phyloP scores from a whole-genome alignment of 306 rosid species.

The Ziziphus jujuba region DNA sequence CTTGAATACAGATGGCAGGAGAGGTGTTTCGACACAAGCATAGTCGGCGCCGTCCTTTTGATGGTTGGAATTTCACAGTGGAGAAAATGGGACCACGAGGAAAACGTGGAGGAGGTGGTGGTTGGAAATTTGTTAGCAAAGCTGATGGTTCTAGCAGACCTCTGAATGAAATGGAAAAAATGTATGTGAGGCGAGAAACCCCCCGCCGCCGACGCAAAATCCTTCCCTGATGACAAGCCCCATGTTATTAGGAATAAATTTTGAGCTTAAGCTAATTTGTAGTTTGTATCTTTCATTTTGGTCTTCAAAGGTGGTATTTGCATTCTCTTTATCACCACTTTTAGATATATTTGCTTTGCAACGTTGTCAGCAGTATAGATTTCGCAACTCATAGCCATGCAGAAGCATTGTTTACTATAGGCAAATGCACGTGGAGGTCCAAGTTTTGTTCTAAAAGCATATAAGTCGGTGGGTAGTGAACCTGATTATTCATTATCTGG shows the following conservation, averaged over 20 bases:
- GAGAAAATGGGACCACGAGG: conserved; percentile 84
- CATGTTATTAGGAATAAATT: neutral
- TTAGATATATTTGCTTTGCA: no score
- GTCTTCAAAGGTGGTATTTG: no score
- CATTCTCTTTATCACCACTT: no score
- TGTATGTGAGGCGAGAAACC: conserved; percentile 84
- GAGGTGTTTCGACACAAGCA: conserved; percentile 81
- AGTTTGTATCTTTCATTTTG: neutral
- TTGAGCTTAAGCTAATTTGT: neutral
- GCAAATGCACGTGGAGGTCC: no score
- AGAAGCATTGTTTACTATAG: no score
- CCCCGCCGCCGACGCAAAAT: conserved; percentile 78
- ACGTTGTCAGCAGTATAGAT: no score
- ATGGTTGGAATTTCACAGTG: conserved; percentile 79
- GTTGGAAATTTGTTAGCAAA: conserved; percentile 86
- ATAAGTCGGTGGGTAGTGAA: no score
- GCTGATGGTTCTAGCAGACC: conserved; percentile 91
- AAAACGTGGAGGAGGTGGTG: conserved; percentile 80
- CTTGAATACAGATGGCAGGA: conserved; percentile 63
- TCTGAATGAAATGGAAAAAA: conserved; percentile 77
- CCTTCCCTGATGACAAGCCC: conserved; percentile 52
- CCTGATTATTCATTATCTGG: no score
- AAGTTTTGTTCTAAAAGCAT: no score
- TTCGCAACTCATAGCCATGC: no score
- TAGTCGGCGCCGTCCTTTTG: conserved; percentile 67